Evolutionary conservation across 768 basidiomycete species (phyloP).

Genomic region (Boletus patriciae): DNA sequence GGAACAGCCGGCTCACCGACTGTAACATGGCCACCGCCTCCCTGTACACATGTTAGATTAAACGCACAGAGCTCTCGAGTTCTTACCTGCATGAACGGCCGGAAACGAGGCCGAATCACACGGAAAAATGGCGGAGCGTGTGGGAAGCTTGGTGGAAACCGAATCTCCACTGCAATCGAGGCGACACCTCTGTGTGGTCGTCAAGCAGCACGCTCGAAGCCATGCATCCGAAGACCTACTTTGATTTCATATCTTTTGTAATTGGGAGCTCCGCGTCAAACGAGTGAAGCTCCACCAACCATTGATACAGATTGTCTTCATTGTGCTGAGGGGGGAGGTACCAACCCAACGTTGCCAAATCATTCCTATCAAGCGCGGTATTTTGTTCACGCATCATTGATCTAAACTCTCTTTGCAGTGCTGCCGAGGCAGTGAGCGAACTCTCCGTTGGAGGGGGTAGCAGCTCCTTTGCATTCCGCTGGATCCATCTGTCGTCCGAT

Average conservation of each 20-base stretch:
- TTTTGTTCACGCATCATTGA: constrained; percentile 63
- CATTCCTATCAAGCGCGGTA: constrained; percentile 42
- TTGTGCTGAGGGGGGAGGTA: constrained; percentile 67
- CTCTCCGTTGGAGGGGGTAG: constrained; percentile 64
- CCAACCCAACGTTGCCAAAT: constrained; percentile 55
- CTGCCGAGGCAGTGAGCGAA: constrained; percentile 50
- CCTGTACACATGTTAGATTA: constrained; percentile 26
- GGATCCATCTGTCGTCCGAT: constrained; percentile 53
- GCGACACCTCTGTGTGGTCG: constrained; percentile 47
- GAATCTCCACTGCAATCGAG: constrained; percentile 70
- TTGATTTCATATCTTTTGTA: constrained; percentile 55
- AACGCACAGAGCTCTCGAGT: background rate
- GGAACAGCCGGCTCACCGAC: constrained; percentile 40
- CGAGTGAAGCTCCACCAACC: constrained; percentile 73
- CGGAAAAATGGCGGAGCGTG: constrained; percentile 75
- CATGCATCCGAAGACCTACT: constrained; percentile 33
- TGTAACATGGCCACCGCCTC: constrained; percentile 71
- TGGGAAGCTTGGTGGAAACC: constrained; percentile 66
- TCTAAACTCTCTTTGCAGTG: constrained; percentile 62
- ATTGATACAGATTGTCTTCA: constrained; percentile 67
- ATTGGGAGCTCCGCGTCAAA: constrained; percentile 62
- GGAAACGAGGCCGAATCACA: constrained; percentile 69
- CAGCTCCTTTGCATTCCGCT: constrained; percentile 41
- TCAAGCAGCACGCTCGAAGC: background rate
- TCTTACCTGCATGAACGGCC: constrained; percentile 56